phyloP scores from a whole-genome alignment of 2,329 filamentous ascomycete genomes.

The Cladosporium cucumerinum region DNA sequence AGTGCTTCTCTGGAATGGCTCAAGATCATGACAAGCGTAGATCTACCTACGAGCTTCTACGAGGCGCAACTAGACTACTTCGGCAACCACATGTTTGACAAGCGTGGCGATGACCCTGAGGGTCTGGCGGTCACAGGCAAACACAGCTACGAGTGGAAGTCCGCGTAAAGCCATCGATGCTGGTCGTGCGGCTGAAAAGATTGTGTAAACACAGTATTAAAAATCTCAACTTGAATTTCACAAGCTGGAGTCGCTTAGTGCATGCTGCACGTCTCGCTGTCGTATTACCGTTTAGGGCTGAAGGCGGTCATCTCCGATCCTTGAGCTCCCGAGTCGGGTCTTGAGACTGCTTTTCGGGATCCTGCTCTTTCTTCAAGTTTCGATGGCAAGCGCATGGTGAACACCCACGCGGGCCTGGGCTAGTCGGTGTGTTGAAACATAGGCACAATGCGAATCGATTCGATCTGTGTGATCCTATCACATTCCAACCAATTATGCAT shows the following conservation, averaged over 20 bases:
- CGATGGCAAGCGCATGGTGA: not conserved
- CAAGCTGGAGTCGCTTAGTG: not conserved
- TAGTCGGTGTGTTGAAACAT: not conserved
- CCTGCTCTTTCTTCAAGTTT: not conserved
- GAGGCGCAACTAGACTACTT: constrained; percentile 71
- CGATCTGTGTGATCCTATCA: not conserved
- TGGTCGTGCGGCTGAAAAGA: not conserved
- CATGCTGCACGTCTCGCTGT: not conserved
- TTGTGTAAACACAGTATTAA: not conserved
- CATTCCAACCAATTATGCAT: not conserved
- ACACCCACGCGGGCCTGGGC: not conserved
- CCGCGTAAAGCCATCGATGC: constrained; percentile 29
- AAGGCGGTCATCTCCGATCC: constrained; percentile 1
- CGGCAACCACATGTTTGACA: constrained; percentile 64
- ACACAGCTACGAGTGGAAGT: constrained; percentile 63
- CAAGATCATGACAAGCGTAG: constrained; percentile 59
- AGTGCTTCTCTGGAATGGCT: constrained; percentile 63
- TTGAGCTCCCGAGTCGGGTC: not conserved
- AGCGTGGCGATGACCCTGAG: constrained; percentile 50
- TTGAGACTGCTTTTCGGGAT: not conserved
- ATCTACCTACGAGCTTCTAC: constrained; percentile 65
- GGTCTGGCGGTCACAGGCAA: constrained; percentile 54
- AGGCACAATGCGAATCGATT: not conserved
- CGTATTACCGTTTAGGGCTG: not conserved
- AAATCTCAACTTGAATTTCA: not conserved